These are phyloP conservation scores for Filobasidium floriforme DNA, from an alignment of 768 basidiomycete genomes.

Conservation along the genomic window DNA sequence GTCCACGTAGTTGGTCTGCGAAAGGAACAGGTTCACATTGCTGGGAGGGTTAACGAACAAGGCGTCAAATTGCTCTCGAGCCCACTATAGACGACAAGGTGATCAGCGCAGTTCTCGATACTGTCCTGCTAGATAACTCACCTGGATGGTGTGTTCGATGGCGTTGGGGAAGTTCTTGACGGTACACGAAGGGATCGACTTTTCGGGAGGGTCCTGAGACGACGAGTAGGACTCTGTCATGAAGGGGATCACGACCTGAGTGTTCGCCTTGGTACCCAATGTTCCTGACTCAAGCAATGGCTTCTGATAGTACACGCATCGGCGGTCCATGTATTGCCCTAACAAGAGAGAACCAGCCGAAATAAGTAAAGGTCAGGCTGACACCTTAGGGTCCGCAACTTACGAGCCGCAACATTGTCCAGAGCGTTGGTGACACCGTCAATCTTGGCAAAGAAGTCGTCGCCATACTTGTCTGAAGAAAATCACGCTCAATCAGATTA, in stretches of 20 bases:
- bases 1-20: conserved; percentile 91
- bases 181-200: conserved; percentile 91
- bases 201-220: conserved; percentile 97
- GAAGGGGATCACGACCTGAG: conserved; percentile 88
- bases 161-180: conserved; percentile 98
- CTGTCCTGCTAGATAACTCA: too few species aligned
- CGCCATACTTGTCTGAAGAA: conserved; percentile 70
- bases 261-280: conserved; percentile 94
- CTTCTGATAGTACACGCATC: conserved; percentile 93
- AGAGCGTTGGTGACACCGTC: conserved; percentile 96
- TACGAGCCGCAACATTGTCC: conserved; percentile 93
- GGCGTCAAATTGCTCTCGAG: conserved; percentile 81
- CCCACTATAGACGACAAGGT: conserved; percentile 58
- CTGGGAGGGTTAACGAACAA: conserved; percentile 90
- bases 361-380: conserved; percentile 19
- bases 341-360: background rate
- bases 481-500: background rate
- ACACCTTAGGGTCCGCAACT: conserved; percentile 39
- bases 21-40: conserved; percentile 90
- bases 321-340: conserved; percentile 97
- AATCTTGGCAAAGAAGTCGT: conserved; percentile 74
- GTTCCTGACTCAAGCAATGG: conserved; percentile 95
- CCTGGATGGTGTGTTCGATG: conserved; percentile 93
- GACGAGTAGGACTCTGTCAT: conserved; percentile 94
- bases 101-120: background rate